Base-by-base conservation (phyloP, 345 rosid genomes). In the Populus alba region DNA sequence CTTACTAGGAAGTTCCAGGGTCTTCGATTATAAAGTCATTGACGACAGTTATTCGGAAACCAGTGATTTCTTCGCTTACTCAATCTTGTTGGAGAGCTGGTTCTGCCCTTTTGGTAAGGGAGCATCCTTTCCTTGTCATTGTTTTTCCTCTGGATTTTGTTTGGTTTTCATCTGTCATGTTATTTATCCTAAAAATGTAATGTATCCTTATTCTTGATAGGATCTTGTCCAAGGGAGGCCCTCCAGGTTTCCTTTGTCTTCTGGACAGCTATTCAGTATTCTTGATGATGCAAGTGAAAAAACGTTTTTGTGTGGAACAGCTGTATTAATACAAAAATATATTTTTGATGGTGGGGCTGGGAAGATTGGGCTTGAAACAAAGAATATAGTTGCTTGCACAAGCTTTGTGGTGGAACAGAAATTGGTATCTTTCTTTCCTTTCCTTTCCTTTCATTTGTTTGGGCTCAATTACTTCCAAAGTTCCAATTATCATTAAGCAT, bases 271-370 rank as follows among this genome's bases (percentile, higher is more conserved):
- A 55, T 94, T 96, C 80, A 80, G 87, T 76, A 86, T 92, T 82
- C 97, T 96, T 70, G 99, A 96, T 73, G 93, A 96, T 81, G 97
- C 99, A 79, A 96, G 99, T 87, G 99, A 96, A 85, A 92, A 85
- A 66, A 94, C 94, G 72, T 96, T 96, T 81, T 85, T 96, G 43
- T 80, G 83, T 82, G 93, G 91, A 70, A 79, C 91, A 63, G 90
- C 97, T 67, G 82, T 81, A 27, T 85, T 88, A 81, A 87, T 97
- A 86, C 97, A 94, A 87, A 97, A 88, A 75, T 96, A 89, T 86
- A 87, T 97, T 74, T 97, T 97, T 79, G 92, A 97, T 66, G 96
- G 98, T 51, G 99, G 90, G 84, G 89, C 87, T 51, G 94, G 88
- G 63, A 94, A 89, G 87, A 89, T 83, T 85, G 91, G 90, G 77